A percentile compares a stretch with the other conserved stretches of the same genome.
These are phyloP conservation scores for Herpetospermum pedunculosum DNA, from an alignment of 306 rosid genomes.

Conservation along the genomic window DNA sequence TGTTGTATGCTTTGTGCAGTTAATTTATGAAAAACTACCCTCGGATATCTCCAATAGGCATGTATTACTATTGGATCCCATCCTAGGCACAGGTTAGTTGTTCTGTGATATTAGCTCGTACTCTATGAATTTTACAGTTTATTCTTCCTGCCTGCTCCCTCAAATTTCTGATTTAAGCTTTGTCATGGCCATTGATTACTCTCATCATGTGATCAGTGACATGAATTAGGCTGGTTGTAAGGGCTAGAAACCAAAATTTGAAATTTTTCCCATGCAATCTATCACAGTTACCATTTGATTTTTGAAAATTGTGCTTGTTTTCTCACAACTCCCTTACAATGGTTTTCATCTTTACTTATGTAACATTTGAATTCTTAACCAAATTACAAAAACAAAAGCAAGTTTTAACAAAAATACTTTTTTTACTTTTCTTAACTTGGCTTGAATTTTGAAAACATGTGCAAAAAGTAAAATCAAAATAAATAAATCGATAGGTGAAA, in stretches of 20 bases:
- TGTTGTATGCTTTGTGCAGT: conserved; percentile 36
- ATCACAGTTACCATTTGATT: too few species aligned
- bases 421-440: too few species aligned
- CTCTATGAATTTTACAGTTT: not conserved
- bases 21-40: conserved; percentile 87
- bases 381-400: too few species aligned
- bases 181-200: not conserved
- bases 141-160: not conserved
- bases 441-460: too few species aligned
- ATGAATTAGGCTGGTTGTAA: not conserved
- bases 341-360: too few species aligned
- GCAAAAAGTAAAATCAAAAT: too few species aligned
- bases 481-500: too few species aligned
- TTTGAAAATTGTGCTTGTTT: too few species aligned
- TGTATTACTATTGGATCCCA: conserved; percentile 90
- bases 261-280: not conserved
- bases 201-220: not conserved
- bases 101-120: not conserved
- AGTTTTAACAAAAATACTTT: too few species aligned
- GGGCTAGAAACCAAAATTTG: not conserved
- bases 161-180: not conserved
- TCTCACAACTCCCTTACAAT: too few species aligned
- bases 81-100: conserved; percentile 86
- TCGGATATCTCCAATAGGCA: conserved; percentile 93
- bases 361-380: too few species aligned